Evolutionary conservation across 352 stramenopile species (phyloP).

Genomic region (Phytophthora hybrid): DNA sequence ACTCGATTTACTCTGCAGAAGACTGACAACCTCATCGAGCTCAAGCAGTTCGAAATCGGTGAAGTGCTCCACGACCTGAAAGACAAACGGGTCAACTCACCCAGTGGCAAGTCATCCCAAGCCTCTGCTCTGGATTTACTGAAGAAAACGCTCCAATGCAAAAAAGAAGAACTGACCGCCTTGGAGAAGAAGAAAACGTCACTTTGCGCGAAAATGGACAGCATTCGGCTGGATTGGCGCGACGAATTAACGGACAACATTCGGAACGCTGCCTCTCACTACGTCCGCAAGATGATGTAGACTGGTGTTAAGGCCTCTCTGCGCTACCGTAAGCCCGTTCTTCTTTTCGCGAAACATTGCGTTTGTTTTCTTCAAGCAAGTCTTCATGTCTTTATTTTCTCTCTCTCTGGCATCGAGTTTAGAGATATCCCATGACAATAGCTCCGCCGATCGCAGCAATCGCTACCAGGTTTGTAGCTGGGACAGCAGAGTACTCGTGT

Average conservation of each 20-base stretch:
- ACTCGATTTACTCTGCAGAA: constrained; percentile 8
- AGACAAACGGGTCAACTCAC: constrained; percentile 7
- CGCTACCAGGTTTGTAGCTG: constrained; percentile 60
- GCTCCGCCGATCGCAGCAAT: constrained; percentile 47
- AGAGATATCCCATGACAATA: constrained; percentile 52
- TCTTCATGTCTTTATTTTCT: not conserved
- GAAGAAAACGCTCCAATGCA: not conserved
- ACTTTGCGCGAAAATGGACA: constrained; percentile 23
- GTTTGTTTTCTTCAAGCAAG: not conserved
- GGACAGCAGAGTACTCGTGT: constrained; percentile 59
- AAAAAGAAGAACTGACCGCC: constrained; percentile 2
- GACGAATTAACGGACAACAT: constrained; percentile 3
- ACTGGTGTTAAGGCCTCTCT: not conserved
- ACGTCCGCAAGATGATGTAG: constrained; percentile 2
- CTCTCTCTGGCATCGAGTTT: not conserved
- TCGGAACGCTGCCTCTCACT: not conserved
- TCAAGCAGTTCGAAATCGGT: constrained; percentile 20
- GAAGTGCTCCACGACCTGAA: constrained; percentile 2
- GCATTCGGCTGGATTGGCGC: constrained; percentile 24
- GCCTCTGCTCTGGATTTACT: not conserved
- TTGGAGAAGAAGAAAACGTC: not conserved
- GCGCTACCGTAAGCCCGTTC: no score
- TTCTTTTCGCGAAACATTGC: not conserved
- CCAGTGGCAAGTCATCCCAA: not conserved
- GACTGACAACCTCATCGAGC: constrained; percentile 5